Base-by-base conservation (phyloP, 108 stramenopile genomes). In the Phaeodactylum tricornutum region DNA sequence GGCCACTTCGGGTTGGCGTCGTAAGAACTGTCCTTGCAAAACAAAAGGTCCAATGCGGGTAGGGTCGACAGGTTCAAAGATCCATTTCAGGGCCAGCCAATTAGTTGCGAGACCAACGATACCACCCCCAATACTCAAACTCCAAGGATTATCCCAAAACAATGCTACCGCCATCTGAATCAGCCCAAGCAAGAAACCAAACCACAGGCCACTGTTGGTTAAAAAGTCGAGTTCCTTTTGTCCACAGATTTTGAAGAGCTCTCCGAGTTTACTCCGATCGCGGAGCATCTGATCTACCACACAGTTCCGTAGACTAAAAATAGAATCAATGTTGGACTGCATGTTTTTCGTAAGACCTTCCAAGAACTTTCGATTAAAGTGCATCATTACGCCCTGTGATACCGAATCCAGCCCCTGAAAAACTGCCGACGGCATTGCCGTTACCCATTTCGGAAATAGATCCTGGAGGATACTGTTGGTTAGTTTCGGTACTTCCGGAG, bases 81-180 rank as follows among this genome's bases (percentile, higher is more conserved):
- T 96, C 81, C 92, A 93, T 59, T 92, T 92, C 35, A 92, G 47
- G 8, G 90, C 90, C 52, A 96, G 53, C 90, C 92, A 93, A 52
- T 96, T 96, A 24, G 94, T 96, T 2, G 87, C 84, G 4, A 84
- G 34, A 2, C 94, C 94, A 6, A 96, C 94, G 28, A 96, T 86
- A 2, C 68, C 77, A 30, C 87, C 87, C 11, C 94, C 94, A 43
- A 92, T 90, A 17, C 77, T 74, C 32, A 88, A 59, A 16, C 67
- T 74, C 94, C 94, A 96, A 9, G 92, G 92, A 79, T 92, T 92
- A 20, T 93, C 92, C 76, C 82, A 93, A 29, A 96, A 77, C 32
- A 96, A 60, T n/a, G 90, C 90, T 0, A 93, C 78, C 22, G 71
- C 54, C 94, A 93, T 96, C 68, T 96, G 94, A 36, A 92, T 82